These are phyloP conservation scores for Candida awuae DNA, from an alignment of 805 yeast genomes.

Conservation along the genomic window DNA sequence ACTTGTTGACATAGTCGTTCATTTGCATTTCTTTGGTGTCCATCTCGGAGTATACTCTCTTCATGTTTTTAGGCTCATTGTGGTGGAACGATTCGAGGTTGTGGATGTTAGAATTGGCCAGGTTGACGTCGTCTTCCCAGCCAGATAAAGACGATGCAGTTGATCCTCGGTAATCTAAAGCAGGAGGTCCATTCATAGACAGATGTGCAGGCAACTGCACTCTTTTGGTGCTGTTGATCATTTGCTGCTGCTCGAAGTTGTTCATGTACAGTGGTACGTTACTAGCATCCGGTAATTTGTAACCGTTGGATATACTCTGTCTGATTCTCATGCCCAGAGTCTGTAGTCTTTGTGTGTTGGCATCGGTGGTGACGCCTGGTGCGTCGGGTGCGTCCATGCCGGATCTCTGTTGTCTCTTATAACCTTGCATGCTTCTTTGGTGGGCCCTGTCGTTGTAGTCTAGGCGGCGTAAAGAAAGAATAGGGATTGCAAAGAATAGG, in stretches of 20 bases:
- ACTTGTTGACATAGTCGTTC: slow-evolving; percentile 27
- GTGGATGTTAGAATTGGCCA: slow-evolving; percentile 2
- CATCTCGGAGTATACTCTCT: slow-evolving; percentile 2
- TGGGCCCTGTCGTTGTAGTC: too few relatives aligned
- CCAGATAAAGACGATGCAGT: slow-evolving; percentile 38
- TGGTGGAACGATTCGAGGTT: not conserved
- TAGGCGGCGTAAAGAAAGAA: too few relatives aligned
- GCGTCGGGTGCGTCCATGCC: not conserved
- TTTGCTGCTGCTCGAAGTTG: slow-evolving; percentile 11
- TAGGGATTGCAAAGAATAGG: too few relatives aligned
- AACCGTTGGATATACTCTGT: slow-evolving; percentile 58
- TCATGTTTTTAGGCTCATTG: not conserved
- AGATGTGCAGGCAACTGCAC: slow-evolving; percentile 35
- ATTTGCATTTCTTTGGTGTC: slow-evolving; percentile 9
- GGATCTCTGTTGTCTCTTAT: slow-evolving; percentile 8
- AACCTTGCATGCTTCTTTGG: slow-evolving; percentile 1
- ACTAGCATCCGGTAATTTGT: slow-evolving; percentile 21
- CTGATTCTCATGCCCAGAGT: slow-evolving; percentile 67
- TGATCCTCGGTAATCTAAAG: slow-evolving; percentile 35
- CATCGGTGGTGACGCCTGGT: slow-evolving; percentile 13
- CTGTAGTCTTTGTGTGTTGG: slow-evolving; percentile 34
- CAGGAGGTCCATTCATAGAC: slow-evolving; percentile 32
- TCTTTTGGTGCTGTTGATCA: slow-evolving; percentile 4
- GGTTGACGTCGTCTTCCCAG: slow-evolving; percentile 32
- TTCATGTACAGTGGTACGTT: slow-evolving; percentile 8